Evolutionary conservation across 768 basidiomycete species (phyloP), one percentile per base, ranked within the genome.

Genomic region (Leccinum imitatum): DNA sequence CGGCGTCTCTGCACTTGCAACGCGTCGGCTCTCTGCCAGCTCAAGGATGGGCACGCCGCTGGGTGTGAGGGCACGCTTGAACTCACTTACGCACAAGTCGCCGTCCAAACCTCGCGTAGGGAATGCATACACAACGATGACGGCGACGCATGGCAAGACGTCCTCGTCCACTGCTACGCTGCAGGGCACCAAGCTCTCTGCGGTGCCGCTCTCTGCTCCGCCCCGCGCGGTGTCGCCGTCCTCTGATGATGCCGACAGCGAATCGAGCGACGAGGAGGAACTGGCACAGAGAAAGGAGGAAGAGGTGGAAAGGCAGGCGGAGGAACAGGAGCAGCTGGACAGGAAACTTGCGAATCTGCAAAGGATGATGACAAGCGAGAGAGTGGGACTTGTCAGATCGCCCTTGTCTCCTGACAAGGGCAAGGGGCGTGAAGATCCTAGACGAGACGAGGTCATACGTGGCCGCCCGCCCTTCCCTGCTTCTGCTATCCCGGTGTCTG

Each of bases 101-200:
- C 69, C 71, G 6, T 76, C 79, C 21, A 83, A 74, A 39, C 50
- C 47, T 39, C 69, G 68, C 21, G 52, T 58, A 25, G 67, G 58
- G 3, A 63, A 53, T 11, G 62, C 54, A 8, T 46, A 54, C 13
- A 9, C 23, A n/a, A 5, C 41, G 17, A 41, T n/a, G 41, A 41
- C n/a, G 8, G 17, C n/a, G 33, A 51, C 23, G 5, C 67, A 66
- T 7, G 66, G 79, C 71, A 88, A 85, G 73, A 78, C 80, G 8
- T 78, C 79, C 7, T 89, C 87, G 0, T 90, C 91, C 19, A 87
- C 84, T 3, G 67, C 89, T n/a, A 91, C 89, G 3, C 74, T 91
- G 0, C 89, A 88, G 67, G 81, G 76, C 14, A 71, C 78, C 30
- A 66, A 74, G 17, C 75, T 75, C 39, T 59, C 69, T 27, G 56